Conservation (phyloP, 768 basidiomycete genomes). For the Collybia sordida region DNA sequence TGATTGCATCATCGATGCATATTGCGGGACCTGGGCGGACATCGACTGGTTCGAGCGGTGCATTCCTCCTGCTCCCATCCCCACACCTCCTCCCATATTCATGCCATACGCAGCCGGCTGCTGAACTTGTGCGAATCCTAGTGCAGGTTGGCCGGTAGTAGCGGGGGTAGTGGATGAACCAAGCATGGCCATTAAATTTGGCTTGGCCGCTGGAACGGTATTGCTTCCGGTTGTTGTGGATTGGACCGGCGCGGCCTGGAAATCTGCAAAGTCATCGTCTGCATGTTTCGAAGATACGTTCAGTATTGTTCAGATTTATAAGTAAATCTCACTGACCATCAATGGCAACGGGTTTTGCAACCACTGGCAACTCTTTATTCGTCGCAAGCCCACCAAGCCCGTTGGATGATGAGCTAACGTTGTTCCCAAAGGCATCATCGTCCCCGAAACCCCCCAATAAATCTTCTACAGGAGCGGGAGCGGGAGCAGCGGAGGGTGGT, state of each 20-base stretch:
- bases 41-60: conserved; percentile 37
- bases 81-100: conserved; percentile 19
- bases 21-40: conserved; percentile 28
- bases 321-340: conserved; percentile 36
- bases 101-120: conserved; percentile 21
- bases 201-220: conserved; percentile 29
- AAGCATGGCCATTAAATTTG: conserved; percentile 53
- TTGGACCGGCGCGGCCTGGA: conserved; percentile 69
- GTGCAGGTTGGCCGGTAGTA: conserved; percentile 21
- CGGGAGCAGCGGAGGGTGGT: conserved; percentile 37
- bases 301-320: background rate
- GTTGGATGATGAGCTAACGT: conserved; percentile 21
- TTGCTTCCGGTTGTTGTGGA: conserved; percentile 34
- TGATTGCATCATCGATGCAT: conserved; percentile 23
- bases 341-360: conserved; percentile 33
- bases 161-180: conserved; percentile 28
- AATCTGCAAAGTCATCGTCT: conserved; percentile 88
- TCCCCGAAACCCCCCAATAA: conserved; percentile 79
- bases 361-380: conserved; percentile 57
- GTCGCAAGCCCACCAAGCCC: conserved; percentile 28
- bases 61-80: conserved; percentile 23
- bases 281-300: background rate
- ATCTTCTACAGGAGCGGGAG: conserved; percentile 53
- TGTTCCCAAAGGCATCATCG: conserved; percentile 51
- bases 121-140: conserved; percentile 25